A percentile compares a stretch with the other conserved stretches of the same genome.
phyloP scores from a whole-genome alignment of 1,284 basidiomycete species.

The Erythrobasidium hasegawianum region DNA sequence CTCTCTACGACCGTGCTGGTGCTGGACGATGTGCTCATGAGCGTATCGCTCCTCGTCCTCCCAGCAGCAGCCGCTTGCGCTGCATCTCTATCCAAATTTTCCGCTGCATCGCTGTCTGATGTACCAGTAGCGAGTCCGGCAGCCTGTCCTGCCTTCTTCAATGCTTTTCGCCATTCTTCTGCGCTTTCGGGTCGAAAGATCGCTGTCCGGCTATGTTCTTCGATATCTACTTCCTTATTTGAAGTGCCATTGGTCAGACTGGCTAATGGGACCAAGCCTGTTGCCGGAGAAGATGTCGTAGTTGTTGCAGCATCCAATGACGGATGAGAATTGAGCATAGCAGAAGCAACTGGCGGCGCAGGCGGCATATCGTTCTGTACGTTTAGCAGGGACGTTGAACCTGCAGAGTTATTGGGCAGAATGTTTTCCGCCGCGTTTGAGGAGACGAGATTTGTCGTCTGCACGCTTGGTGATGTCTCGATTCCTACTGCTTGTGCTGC shows the following conservation, averaged over 20 bases:
- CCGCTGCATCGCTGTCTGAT: no score
- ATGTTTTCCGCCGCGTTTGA: not conserved
- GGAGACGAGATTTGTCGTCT: no score
- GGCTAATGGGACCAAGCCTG: not conserved
- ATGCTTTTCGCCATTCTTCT: slow-evolving; percentile 71
- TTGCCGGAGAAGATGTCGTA: not conserved
- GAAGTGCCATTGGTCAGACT: not conserved
- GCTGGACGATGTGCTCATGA: slow-evolving; percentile 4
- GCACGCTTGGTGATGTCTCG: not conserved
- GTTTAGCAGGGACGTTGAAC: not conserved
- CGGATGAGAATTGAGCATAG: not conserved
- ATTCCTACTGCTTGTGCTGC: slow-evolving; percentile 2
- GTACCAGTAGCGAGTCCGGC: no score
- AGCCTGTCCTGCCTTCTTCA: slow-evolving; percentile 44
- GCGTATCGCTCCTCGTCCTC: slow-evolving; percentile 4
- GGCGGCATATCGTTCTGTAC: not conserved
- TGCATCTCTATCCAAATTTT: no score
- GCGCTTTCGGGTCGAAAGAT: slow-evolving; percentile 80
- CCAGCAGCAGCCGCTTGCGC: no score
- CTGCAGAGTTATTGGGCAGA: not conserved
- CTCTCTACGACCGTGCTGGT: not conserved
- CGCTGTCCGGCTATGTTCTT: slow-evolving; percentile 57
- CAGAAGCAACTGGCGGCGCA: not conserved
- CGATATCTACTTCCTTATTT: not conserved
- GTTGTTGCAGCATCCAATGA: not conserved